Evolutionary conservation across 73 alveolate species (phyloP).

Genomic region (Paramecium sexaurelia): DNA sequence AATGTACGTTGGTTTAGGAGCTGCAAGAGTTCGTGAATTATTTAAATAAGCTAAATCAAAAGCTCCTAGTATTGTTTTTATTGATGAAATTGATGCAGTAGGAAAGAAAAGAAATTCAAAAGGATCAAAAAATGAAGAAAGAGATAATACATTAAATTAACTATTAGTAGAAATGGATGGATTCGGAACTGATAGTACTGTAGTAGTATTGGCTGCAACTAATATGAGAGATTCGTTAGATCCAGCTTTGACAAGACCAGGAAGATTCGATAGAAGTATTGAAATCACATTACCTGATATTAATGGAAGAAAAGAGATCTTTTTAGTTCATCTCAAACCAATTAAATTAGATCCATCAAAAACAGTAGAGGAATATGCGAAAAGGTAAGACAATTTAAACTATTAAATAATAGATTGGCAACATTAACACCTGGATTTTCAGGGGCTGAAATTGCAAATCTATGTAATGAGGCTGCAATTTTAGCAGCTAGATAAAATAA

Average conservation of each 20-base stretch:
- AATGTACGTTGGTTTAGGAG: slow-evolving; percentile 94
- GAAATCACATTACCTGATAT: slow-evolving; percentile 80
- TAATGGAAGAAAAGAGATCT: slow-evolving; percentile 73
- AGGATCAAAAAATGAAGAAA: slow-evolving; percentile 94
- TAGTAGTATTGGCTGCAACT: slow-evolving; percentile 94
- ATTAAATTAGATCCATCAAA: slow-evolving; percentile 53
- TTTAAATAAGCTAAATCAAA: slow-evolving; percentile 84
- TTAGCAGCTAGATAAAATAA: slow-evolving; percentile 92
- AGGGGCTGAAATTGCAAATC: slow-evolving; percentile 99
- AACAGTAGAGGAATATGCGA: slow-evolving; percentile 63
- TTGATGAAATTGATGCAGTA: slow-evolving; percentile 95
- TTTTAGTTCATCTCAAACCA: slow-evolving; percentile 68
- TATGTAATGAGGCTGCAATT: slow-evolving; percentile 99
- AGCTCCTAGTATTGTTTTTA: slow-evolving; percentile 94
- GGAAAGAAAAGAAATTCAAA: slow-evolving; percentile 76
- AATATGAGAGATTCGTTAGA: slow-evolving; percentile 95
- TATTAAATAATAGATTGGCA: slow-evolving; percentile 74
- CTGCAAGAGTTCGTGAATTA: slow-evolving; percentile 91
- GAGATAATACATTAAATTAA: slow-evolving; percentile 98
- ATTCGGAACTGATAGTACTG: slow-evolving; percentile 95
- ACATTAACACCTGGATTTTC: slow-evolving; percentile 94
- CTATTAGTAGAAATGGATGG: slow-evolving; percentile 99
- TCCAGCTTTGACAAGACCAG: slow-evolving; percentile 97
- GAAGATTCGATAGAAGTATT: slow-evolving; percentile 86
- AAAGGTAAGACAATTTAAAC: not conserved